Base-by-base conservation (phyloP, 495 filamentous ascomycete species). In the Cercophora samala region DNA sequence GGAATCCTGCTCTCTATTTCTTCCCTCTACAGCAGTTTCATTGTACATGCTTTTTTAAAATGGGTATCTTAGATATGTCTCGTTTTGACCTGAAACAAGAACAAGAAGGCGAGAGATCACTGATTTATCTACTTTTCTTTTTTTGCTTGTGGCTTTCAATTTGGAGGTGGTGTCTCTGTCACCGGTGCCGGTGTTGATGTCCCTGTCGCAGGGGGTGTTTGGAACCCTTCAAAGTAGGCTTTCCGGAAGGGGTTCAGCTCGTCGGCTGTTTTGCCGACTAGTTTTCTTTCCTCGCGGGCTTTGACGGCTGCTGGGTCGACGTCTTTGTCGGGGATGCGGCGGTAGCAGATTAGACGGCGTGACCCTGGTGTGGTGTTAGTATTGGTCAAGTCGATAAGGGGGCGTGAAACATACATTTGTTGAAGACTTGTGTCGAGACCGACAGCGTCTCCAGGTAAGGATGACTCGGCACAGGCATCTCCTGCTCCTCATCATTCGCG, bases 371-470 rank as follows among this genome's bases (percentile, higher is more conserved):
- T 19, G 59, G 32, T 61, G 66, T 68, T 68, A 64, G 52, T 66
- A 53, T 18, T n/a, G n/a, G n/a, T 52, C n/a, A 37, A 1, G 17
- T 6, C n/a, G 17, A 11, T 29, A 54, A 58, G 46, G 8, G 26
- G 46, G 25, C 46, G n/a, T n/a, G 15, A 52, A 5, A 56, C 72
- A 69, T 72, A 93, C 93, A 99, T 76, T 91, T 93, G 70, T 89
- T 91, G 68, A 99, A 99, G 3, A 83, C 74, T 75, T 99, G 95
- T 46, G 90, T 88, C 71, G 91, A 96, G 29, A 93, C 87, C 62
- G 83, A 87, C 32, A 93, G 80, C n/a, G 95, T 74, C 73, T 91
- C 85, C 23, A 99, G 75, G 58, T 87, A 86, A 5, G 89, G 89
- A 75, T 97, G 92, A 62, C 81, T 85, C 1, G 95, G 95, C 18